phyloP scores from a whole-genome alignment of 306 rosid species.

The Prunus kanzakura region DNA sequence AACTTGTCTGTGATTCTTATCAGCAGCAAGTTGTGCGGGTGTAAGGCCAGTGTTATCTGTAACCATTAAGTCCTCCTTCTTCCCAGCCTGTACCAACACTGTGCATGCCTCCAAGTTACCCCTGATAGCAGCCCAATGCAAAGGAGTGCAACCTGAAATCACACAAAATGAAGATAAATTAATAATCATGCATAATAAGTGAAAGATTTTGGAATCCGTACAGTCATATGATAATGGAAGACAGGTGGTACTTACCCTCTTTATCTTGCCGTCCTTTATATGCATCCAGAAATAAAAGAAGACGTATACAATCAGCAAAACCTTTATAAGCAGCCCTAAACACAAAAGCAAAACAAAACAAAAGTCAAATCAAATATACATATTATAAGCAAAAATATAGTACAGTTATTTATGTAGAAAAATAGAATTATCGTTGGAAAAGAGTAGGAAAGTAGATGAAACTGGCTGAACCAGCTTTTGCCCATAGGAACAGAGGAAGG shows the following conservation, averaged over 20 bases:
- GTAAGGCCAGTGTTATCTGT: slow-evolving; percentile 97
- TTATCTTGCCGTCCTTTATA: slow-evolving; percentile 89
- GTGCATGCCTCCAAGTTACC: slow-evolving; percentile 98
- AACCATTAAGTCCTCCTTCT: slow-evolving; percentile 87
- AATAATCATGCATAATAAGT: slow-evolving; percentile 12
- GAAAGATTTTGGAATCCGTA: slow-evolving; percentile 2
- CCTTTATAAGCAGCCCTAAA: slow-evolving; percentile 99
- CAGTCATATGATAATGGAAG: not conserved
- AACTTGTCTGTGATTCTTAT: slow-evolving; percentile 96
- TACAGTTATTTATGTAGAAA: not conserved
- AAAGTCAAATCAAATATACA: not conserved
- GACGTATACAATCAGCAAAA: slow-evolving; percentile 91
- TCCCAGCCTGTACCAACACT: slow-evolving; percentile 95
- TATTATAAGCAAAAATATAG: not conserved
- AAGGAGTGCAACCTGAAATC: slow-evolving; percentile 87
- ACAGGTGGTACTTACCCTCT: slow-evolving; percentile 58
- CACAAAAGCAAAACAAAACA: slow-evolving; percentile 18
- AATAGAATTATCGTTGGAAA: not conserved
- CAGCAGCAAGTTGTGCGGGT: slow-evolving; percentile 96
- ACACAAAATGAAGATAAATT: slow-evolving; percentile 16
- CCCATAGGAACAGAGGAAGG: not conserved
- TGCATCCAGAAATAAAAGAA: slow-evolving; percentile 88
- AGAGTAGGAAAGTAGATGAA: not conserved
- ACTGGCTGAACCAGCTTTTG: slow-evolving; percentile 5
- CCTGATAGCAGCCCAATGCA: slow-evolving; percentile 98